A percentile compares a stretch with the other conserved stretches of the same genome.
phyloP scores from a whole-genome alignment of 169 alveolate species.

The Plasmodium gonderi region DNA sequence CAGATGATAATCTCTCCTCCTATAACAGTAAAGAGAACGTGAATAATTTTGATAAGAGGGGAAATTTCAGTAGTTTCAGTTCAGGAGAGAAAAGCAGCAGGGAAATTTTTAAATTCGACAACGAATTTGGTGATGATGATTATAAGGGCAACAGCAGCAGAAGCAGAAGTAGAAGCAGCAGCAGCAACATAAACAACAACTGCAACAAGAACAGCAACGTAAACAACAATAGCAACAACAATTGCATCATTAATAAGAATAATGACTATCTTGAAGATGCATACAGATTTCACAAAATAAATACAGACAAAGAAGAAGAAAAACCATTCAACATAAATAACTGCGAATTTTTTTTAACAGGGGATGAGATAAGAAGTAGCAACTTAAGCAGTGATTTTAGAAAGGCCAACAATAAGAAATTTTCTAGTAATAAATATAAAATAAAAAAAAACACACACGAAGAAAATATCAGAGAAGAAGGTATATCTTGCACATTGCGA shows the following conservation, averaged over 20 bases:
- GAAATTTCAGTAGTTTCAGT: not conserved
- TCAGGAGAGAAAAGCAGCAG: not conserved
- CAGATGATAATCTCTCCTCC: conserved; percentile 13
- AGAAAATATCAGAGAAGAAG: not conserved
- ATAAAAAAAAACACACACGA: not conserved
- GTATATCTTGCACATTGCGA: not conserved
- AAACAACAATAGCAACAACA: not conserved
- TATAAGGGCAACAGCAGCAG: not conserved
- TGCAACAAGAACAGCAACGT: not conserved
- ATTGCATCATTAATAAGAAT: not conserved
- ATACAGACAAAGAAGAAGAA: not conserved
- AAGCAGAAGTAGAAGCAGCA: not conserved
- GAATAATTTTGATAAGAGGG: conserved; percentile 17
- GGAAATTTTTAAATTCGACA: not conserved
- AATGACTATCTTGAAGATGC: not conserved
- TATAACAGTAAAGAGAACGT: conserved; percentile 9
- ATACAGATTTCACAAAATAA: not conserved
- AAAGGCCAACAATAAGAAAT: not conserved
- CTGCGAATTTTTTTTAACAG: not conserved
- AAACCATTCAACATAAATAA: not conserved
- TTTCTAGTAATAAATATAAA: not conserved
- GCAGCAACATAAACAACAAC: not conserved
- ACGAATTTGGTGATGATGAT: not conserved
- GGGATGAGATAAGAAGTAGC: conserved; percentile 21
- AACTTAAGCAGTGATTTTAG: not conserved